Base-by-base conservation (phyloP, 805 yeast species). In the Ascoidea asiatica region DNA sequence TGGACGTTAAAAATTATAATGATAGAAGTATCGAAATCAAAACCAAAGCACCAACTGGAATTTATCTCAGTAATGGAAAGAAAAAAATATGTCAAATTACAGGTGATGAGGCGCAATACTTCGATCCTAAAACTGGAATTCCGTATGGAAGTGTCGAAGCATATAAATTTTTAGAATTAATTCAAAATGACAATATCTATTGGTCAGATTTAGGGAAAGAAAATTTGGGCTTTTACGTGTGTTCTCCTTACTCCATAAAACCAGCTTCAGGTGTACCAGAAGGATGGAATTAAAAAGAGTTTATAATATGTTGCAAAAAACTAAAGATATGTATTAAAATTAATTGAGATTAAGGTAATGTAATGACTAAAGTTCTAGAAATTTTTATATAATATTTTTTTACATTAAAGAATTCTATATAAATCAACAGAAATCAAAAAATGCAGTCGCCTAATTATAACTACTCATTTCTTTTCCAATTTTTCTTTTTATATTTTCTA, bases 81-180 rank as follows among this genome's bases (percentile, higher is more conserved):
- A 67, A 69, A 54, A 73, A 77, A 61, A 61, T 70, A 53, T 82
- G 95, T 69, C 65, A 80, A 21, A 77, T 89, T 39, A 78, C 87
- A 2, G 95, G 95, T 2, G 72, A 72, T 42, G 79, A 78, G 41
- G 95, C 92, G 17, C 73, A 77, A 55, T 90, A 86, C 60, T 79
- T 82, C 50, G 97, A 90, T 65, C 97, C 97, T 0, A 70, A 75
- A 36, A 78, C 82, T 22, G 95, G 95, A 36, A 74, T 92, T 43
- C 94, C 95, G 1, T 92, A 92, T 61, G 72, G 80, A 42, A 81
- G 80, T 50, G 83, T 87, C 48, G 89, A 82, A 41, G 80, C 90
- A n/a, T 87, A 79, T 58, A 78, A 74, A 52, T 68, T 81, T 21
- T 67, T 85, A 47, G 68, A 70, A 5, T 18, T 29, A 15, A 29